Conservation (phyloP, 345 rosid species). For the Populus nigra region DNA sequence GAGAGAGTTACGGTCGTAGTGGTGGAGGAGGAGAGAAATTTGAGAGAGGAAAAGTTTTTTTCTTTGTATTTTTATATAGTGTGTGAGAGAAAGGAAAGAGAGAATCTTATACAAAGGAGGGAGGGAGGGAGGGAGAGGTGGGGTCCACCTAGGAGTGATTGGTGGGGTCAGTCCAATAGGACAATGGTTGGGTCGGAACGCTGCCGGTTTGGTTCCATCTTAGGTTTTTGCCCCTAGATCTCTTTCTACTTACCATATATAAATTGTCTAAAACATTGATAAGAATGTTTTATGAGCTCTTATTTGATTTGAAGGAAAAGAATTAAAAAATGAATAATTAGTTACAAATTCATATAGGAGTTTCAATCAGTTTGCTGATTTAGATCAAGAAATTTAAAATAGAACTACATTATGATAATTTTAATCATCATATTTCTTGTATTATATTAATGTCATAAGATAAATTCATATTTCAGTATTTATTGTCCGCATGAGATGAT, state of each 20-base stretch:
- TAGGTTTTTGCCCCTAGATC: slow-evolving; percentile 10
- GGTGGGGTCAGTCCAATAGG: slow-evolving; percentile 36
- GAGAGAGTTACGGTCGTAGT: background rate
- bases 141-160: background rate
- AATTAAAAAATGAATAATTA: no score
- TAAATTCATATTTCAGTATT: no score
- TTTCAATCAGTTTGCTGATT: no score
- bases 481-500: no score
- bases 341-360: no score
- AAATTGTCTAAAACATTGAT: no score
- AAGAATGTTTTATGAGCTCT: no score
- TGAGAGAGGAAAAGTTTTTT: background rate
- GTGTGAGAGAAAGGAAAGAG: slow-evolving; percentile 12
- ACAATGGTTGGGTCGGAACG: background rate
- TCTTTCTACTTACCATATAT: background rate
- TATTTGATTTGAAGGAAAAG: no score
- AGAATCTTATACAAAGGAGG: slow-evolving; percentile 31
- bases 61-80: background rate
- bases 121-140: background rate
- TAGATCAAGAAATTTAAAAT: no score
- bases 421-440: no score
- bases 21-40: background rate
- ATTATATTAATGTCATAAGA: no score
- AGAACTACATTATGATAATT: no score
- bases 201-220: slow-evolving; percentile 13